Evolutionary conservation across 2,329 filamentous ascomycete genomes (phyloP).

Genomic region (Claviceps purpurea): DNA sequence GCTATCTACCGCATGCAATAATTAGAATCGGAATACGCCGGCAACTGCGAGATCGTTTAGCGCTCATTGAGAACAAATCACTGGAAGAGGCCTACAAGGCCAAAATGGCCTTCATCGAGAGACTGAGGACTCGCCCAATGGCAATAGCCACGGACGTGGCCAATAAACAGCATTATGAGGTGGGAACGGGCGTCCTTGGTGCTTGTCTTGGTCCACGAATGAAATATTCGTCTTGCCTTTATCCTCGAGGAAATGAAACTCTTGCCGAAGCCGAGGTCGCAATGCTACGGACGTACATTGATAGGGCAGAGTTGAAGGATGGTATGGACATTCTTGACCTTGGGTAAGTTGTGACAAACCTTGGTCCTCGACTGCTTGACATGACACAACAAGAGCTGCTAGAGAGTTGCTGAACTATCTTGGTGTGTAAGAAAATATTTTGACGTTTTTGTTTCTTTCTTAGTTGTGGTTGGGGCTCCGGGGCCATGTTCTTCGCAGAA

Average conservation of each 20-base stretch:
- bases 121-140: conserved; percentile 47
- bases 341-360: conserved; percentile 29
- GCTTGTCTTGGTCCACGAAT: conserved; percentile 53
- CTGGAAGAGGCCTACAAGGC: conserved; percentile 38
- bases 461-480: conserved; percentile 58
- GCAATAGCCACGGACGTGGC: conserved; percentile 54
- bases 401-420: not conserved
- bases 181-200: conserved; percentile 49
- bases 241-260: conserved; percentile 48
- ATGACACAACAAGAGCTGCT: not conserved
- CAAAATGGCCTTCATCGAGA: conserved; percentile 51
- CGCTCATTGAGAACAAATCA: conserved; percentile 38
- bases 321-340: conserved; percentile 50
- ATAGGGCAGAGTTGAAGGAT: conserved; percentile 43
- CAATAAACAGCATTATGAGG: conserved; percentile 61
- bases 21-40: conserved; percentile 52
- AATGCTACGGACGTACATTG: conserved; percentile 51
- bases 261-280: conserved; percentile 51
- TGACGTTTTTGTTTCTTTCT: not conserved
- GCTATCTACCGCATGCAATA: conserved; percentile 48
- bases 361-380: not conserved
- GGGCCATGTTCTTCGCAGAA: conserved; percentile 51
- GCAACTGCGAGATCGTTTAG: conserved; percentile 49
- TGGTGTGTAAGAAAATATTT: not conserved
- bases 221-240: conserved; percentile 60